Conservation (phyloP, 108 stramenopile genomes). For the Nitzschia inconspicua region DNA sequence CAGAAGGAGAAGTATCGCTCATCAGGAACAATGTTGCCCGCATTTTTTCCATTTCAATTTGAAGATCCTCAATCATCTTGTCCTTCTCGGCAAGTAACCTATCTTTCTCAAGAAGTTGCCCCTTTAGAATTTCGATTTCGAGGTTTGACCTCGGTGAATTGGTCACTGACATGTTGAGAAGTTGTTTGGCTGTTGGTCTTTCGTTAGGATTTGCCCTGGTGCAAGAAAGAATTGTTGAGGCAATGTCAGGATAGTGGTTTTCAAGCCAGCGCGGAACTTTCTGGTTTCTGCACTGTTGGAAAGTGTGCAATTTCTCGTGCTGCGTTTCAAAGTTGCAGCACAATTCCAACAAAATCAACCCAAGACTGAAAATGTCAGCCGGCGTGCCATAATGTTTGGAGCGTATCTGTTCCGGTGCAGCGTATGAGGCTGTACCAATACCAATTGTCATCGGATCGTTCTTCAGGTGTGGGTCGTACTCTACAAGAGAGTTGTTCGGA, state of each 20-base stretch:
- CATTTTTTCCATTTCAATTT: slow-evolving; percentile 25
- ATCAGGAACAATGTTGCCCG: not conserved
- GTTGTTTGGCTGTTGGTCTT: slow-evolving; percentile 53
- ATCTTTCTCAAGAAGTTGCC: slow-evolving; percentile 13
- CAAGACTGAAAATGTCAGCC: slow-evolving; percentile 92
- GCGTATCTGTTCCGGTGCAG: slow-evolving; percentile 87
- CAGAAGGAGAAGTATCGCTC: too few species aligned
- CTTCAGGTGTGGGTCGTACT: not conserved
- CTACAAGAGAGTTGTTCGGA: not conserved
- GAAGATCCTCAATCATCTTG: slow-evolving; percentile 26
- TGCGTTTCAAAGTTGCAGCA: slow-evolving; percentile 83
- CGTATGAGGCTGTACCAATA: slow-evolving; percentile 94
- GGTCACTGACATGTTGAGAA: not conserved
- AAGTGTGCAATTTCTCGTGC: slow-evolving; percentile 81
- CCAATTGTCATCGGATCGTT: slow-evolving; percentile 65
- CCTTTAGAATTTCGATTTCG: slow-evolving; percentile 2
- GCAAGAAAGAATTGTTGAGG: slow-evolving; percentile 56
- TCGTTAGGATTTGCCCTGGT: slow-evolving; percentile 45
- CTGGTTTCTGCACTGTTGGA: slow-evolving; percentile 61
- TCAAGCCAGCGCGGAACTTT: slow-evolving; percentile 46
- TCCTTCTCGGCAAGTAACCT: slow-evolving; percentile 33
- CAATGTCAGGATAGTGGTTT: slow-evolving; percentile 47
- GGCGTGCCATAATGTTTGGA: slow-evolving; percentile 74
- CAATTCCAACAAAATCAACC: slow-evolving; percentile 92
- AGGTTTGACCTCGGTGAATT: not conserved